Conservation (phyloP, 1,139 yeast genomes). For the Trichomonascaceae sp. region DNA sequence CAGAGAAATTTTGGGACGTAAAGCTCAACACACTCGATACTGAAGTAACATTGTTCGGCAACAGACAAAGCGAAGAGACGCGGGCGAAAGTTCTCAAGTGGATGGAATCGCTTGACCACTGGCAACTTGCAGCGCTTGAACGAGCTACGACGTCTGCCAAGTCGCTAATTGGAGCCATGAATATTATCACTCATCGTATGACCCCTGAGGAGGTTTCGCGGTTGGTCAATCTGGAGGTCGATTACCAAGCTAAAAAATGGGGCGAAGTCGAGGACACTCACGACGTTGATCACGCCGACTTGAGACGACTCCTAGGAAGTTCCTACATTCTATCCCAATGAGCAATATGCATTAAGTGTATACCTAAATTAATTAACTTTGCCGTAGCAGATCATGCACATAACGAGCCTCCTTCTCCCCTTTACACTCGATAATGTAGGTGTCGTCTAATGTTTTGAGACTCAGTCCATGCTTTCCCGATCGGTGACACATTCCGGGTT, state of each 20-base stretch:
- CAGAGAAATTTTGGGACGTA: slow-evolving; percentile 48
- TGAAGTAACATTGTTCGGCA: slow-evolving; percentile 76
- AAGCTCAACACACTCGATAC: slow-evolving; percentile 56
- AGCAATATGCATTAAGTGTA: slow-evolving; percentile 1
- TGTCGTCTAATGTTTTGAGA: neutral
- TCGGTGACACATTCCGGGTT: slow-evolving; percentile 3
- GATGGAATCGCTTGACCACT: slow-evolving; percentile 48
- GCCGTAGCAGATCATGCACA: slow-evolving; percentile 13
- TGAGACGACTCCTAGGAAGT: slow-evolving; percentile 67
- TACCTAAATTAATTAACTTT: slow-evolving; percentile 1
- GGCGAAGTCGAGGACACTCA: slow-evolving; percentile 98
- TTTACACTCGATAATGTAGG: slow-evolving; percentile 13
- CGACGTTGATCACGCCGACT: slow-evolving; percentile 85
- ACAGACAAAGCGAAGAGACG: slow-evolving; percentile 49
- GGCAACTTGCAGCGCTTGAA: slow-evolving; percentile 81
- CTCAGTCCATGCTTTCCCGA: slow-evolving; percentile 11
- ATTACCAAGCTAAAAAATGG: slow-evolving; percentile 80
- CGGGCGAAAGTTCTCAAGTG: slow-evolving; percentile 52
- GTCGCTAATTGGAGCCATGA: slow-evolving; percentile 61
- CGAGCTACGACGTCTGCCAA: slow-evolving; percentile 75
- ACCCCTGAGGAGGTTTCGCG: slow-evolving; percentile 61
- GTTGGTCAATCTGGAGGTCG: slow-evolving; percentile 69
- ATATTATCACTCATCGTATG: slow-evolving; percentile 24
- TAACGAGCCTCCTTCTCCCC: slow-evolving; percentile 19
- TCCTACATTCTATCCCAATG: slow-evolving; percentile 49